Percentiles rank a stretch among this genome's conserved stretches.
These are phyloP conservation scores for Lactarius indigo DNA, from an alignment of 768 basidiomycete genomes.

Conservation along the genomic window DNA sequence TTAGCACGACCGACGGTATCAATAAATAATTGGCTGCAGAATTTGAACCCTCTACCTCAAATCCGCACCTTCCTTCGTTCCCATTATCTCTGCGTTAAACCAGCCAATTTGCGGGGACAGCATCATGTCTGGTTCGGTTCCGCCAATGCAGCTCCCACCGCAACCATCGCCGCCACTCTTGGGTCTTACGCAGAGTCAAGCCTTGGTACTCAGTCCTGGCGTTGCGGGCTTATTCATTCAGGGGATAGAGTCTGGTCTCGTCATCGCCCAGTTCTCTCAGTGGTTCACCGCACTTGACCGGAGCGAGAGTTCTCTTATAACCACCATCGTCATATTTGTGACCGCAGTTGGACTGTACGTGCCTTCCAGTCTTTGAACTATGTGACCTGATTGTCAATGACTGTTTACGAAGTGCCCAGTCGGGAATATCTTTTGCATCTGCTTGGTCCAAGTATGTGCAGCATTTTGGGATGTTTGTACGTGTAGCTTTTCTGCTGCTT, in stretches of 20 bases:
- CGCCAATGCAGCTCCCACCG: not conserved
- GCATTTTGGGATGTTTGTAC: not conserved
- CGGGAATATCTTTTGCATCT: conserved; percentile 5
- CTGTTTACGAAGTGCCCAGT: not conserved
- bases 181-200: not conserved
- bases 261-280: conserved; percentile 9
- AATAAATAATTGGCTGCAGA: not conserved
- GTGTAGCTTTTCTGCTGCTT: not conserved
- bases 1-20: not conserved
- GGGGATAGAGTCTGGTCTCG: conserved; percentile 10
- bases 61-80: not conserved
- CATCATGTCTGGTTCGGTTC: not conserved
- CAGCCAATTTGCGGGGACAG: not conserved
- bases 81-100: not conserved
- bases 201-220: not conserved
- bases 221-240: conserved; percentile 5
- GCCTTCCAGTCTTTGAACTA: too few species aligned
- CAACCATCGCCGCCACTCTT: too few species aligned
- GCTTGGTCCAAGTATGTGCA: conserved; percentile 5
- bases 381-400: not conserved
- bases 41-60: not conserved
- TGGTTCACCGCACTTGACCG: conserved; percentile 10
- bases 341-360: conserved; percentile 14
- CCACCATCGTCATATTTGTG: conserved; percentile 1
- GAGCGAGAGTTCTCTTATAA: not conserved